A percentile compares a stretch with the other conserved stretches of the same genome.
These are phyloP conservation scores for Volvox reticuliferus DNA, from an alignment of 139 green algal genomes.

Conservation along the genomic window DNA sequence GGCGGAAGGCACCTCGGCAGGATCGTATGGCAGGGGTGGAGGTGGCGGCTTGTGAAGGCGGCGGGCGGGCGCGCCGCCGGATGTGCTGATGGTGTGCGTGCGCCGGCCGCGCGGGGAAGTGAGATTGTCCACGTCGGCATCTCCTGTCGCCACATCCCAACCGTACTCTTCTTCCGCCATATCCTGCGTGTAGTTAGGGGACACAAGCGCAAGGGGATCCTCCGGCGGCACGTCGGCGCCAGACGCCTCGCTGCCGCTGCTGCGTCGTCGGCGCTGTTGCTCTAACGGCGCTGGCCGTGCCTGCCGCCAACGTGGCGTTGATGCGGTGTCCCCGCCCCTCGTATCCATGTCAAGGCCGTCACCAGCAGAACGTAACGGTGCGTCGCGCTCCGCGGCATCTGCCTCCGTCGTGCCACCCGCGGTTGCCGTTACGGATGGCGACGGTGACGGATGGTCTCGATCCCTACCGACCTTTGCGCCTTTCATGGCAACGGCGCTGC, in stretches of 20 bases:
- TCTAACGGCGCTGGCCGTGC: neutral
- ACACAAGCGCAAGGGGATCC: neutral
- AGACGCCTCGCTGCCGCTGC: neutral
- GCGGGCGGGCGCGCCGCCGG: neutral
- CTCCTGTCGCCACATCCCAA: constrained; percentile 32
- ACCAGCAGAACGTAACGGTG: neutral
- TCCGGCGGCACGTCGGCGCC: constrained; percentile 5
- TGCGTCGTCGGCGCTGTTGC: neutral
- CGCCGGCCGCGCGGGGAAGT: neutral
- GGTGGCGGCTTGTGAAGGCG: neutral
- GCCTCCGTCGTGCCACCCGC: constrained; percentile 36
- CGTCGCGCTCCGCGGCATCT: neutral
- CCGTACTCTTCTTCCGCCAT: constrained; percentile 48
- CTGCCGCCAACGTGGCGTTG: neutral
- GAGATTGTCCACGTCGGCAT: constrained; percentile 17
- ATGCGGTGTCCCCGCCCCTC: neutral
- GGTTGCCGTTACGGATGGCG: constrained; percentile 23
- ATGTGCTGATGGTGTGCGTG: neutral
- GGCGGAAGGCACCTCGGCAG: neutral
- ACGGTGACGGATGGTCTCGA: neutral
- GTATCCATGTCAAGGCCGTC: neutral
- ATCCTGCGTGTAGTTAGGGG: constrained; percentile 40
- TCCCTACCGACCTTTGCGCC: neutral
- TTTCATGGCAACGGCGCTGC: too few relatives aligned
- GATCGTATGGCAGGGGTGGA: constrained; percentile 32